phyloP scores from a whole-genome alignment of 495 filamentous ascomycete genomes.

The Hapsidospora chrysogenum region DNA sequence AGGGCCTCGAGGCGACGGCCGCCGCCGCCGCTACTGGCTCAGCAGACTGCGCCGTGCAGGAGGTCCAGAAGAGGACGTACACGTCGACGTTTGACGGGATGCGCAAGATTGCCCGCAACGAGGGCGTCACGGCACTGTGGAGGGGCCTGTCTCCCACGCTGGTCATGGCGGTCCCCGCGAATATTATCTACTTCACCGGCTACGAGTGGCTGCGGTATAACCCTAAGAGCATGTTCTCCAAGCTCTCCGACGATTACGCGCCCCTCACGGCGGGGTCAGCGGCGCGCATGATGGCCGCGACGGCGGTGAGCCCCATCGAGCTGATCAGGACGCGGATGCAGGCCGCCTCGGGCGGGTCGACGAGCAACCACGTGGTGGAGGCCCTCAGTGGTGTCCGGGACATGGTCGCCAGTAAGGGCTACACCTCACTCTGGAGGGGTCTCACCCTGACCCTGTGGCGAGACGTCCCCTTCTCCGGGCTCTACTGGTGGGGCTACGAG shows the following conservation, averaged over 20 bases:
- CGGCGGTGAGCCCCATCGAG: slow-evolving; percentile 77
- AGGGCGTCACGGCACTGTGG: slow-evolving; percentile 79
- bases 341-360: slow-evolving; percentile 44
- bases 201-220: slow-evolving; percentile 84
- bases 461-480: slow-evolving; percentile 88
- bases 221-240: slow-evolving; percentile 47
- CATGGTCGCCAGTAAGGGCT: slow-evolving; percentile 64
- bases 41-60: slow-evolving; percentile 73
- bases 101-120: slow-evolving; percentile 90
- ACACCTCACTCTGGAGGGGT: slow-evolving; percentile 80
- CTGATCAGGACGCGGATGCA: slow-evolving; percentile 91
- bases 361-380: slow-evolving; percentile 39
- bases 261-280: slow-evolving; percentile 64
- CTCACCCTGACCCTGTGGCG: slow-evolving; percentile 87
- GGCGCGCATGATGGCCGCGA: slow-evolving; percentile 66
- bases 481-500: slow-evolving; percentile 99
- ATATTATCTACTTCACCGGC: slow-evolving; percentile 98
- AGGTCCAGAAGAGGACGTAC: slow-evolving; percentile 66
- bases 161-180: slow-evolving; percentile 84
- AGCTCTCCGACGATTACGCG: slow-evolving; percentile 48
- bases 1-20: slow-evolving; percentile 10
- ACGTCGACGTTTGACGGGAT: slow-evolving; percentile 84
- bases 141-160: slow-evolving; percentile 83
- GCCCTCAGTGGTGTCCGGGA: slow-evolving; percentile 59
- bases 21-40: slow-evolving; percentile 11